Percentiles rank a stretch among this genome's conserved stretches.
These are phyloP conservation scores for Crepidotus variabilis DNA, from an alignment of 768 basidiomycete genomes.

Conservation along the genomic window DNA sequence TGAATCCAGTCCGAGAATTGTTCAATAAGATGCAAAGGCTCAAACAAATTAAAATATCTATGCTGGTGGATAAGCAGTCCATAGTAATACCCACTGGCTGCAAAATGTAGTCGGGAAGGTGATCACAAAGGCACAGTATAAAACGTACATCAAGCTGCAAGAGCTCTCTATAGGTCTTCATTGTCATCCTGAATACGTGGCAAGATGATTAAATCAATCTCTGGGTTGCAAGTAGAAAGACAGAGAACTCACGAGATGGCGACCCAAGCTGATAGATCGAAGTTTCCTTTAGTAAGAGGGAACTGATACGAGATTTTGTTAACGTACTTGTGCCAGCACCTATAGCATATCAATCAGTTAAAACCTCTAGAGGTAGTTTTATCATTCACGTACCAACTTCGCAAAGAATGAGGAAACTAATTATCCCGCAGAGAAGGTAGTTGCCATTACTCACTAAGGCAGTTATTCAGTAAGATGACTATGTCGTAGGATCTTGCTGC, in stretches of 20 bases:
- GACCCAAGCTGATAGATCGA: conserved; percentile 33
- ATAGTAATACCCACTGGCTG: conserved; percentile 47
- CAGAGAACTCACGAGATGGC: conserved; percentile 27
- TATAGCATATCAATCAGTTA: neutral
- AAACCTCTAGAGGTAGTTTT: neutral
- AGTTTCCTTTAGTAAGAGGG: neutral
- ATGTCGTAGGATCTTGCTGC: too few relatives aligned
- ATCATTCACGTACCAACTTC: conserved; percentile 5
- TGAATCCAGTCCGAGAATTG: conserved; percentile 47
- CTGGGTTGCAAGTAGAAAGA: neutral
- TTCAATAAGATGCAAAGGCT: conserved; percentile 44
- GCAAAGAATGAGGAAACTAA: conserved; percentile 27
- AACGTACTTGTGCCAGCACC: neutral
- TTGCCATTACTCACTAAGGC: conserved; percentile 38
- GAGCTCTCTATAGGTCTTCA: conserved; percentile 32
- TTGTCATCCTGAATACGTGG: conserved; percentile 26
- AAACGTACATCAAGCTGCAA: conserved; percentile 30
- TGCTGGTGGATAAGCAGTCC: conserved; percentile 44
- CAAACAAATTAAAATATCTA: conserved; percentile 45
- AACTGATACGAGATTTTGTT: neutral
- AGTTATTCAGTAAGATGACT: neutral
- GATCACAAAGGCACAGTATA: neutral
- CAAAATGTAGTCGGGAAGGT: neutral
- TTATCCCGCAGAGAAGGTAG: conserved; percentile 25
- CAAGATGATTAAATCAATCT: neutral